phyloP scores from a whole-genome alignment of 2,329 filamentous ascomycete genomes.

The Fusarium sp. region DNA sequence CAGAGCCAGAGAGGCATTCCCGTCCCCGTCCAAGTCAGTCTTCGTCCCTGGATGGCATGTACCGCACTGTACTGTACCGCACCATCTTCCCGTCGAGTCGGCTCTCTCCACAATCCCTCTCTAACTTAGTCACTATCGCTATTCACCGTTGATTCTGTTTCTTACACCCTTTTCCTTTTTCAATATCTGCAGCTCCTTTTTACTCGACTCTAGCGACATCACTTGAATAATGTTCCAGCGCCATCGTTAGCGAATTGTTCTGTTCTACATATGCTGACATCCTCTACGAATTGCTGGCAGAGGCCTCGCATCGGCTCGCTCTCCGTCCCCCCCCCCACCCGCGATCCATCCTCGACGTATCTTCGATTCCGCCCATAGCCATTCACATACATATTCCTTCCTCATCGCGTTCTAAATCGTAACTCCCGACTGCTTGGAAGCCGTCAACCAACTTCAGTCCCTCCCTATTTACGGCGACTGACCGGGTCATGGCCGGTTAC shows the following conservation, averaged over 20 bases:
- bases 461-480: constrained; percentile 32
- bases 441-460: constrained; percentile 14
- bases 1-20: constrained; percentile 33
- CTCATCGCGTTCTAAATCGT: constrained; percentile 30
- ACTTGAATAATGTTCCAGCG: constrained; percentile 8
- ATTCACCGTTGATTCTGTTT: constrained; percentile 41
- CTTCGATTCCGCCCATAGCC: constrained; percentile 39
- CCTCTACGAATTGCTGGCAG: constrained; percentile 33
- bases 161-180: constrained; percentile 35
- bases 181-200: constrained; percentile 22
- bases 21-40: constrained; percentile 27
- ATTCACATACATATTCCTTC: constrained; percentile 20
- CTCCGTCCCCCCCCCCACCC: constrained; percentile 33
- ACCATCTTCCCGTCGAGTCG: constrained; percentile 31
- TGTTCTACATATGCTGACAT: constrained; percentile 44
- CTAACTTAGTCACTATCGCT: constrained; percentile 30
- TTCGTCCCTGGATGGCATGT: constrained; percentile 29
- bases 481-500: constrained; percentile 53
- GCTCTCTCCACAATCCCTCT: constrained; percentile 39
- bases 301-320: constrained; percentile 34
- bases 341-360: constrained; percentile 32
- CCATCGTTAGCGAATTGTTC: constrained; percentile 9
- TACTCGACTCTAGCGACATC: constrained; percentile 3
- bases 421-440: constrained; percentile 12
- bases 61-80: constrained; percentile 20